These are phyloP conservation scores for Agaricus sinodeliciosus DNA, from an alignment of 768 basidiomycete genomes.

Conservation along the genomic window DNA sequence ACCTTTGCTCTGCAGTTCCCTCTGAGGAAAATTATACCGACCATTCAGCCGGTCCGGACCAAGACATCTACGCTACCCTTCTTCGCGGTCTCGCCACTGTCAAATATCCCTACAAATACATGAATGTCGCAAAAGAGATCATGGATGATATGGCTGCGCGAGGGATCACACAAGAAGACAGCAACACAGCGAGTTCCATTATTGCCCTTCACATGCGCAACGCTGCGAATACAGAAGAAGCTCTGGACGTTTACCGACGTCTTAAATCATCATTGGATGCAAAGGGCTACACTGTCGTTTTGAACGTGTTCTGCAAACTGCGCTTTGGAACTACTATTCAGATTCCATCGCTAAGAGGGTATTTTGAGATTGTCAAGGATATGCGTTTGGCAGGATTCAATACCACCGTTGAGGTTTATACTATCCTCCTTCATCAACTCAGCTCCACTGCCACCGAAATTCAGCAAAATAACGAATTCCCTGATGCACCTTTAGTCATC, in stretches of 20 bases:
- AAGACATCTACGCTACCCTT: slow-evolving; percentile 47
- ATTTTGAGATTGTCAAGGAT: slow-evolving; percentile 73
- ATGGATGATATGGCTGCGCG: slow-evolving; percentile 61
- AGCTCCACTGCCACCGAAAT: slow-evolving; percentile 34
- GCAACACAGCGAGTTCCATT: slow-evolving; percentile 39
- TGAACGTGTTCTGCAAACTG: slow-evolving; percentile 56
- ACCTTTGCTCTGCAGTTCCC: slow-evolving; percentile 31
- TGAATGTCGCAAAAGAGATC: slow-evolving; percentile 40
- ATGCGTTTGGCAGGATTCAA: slow-evolving; percentile 64
- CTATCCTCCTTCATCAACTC: slow-evolving; percentile 56
- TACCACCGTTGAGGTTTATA: slow-evolving; percentile 57
- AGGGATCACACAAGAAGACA: slow-evolving; percentile 36
- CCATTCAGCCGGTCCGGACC: slow-evolving; percentile 39
- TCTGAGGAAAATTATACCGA: slow-evolving; percentile 16
- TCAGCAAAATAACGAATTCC: slow-evolving; percentile 12
- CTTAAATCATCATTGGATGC: slow-evolving; percentile 40
- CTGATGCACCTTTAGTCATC: slow-evolving; percentile 11
- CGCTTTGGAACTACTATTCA: slow-evolving; percentile 37
- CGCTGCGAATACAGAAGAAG: slow-evolving; percentile 46
- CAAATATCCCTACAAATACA: slow-evolving; percentile 38
- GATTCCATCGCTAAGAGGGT: slow-evolving; percentile 43
- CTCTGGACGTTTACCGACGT: slow-evolving; percentile 54
- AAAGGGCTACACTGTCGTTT: slow-evolving; percentile 55
- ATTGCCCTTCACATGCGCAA: slow-evolving; percentile 64
- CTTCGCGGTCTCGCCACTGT: slow-evolving; percentile 43